Evolutionary conservation across 495 filamentous ascomycete species (phyloP).

Genomic region (Neurospora sp.): DNA sequence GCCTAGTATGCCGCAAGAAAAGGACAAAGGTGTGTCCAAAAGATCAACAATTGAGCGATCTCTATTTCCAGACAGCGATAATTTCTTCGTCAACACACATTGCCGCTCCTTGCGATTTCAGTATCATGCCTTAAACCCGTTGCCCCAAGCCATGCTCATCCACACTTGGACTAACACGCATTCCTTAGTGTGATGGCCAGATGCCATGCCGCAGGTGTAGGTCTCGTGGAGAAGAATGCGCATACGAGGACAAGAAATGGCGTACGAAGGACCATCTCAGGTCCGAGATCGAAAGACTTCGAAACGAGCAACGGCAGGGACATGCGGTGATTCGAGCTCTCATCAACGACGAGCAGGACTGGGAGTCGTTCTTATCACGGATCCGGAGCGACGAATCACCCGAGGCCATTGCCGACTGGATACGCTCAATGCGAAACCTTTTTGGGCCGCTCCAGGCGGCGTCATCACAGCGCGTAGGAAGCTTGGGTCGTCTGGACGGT

Average conservation of each 20-base stretch:
- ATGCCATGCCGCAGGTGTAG: conserved; percentile 19
- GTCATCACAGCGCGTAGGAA: not conserved
- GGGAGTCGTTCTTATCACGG: conserved; percentile 12
- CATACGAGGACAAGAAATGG: conserved; percentile 25
- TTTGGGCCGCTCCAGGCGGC: not conserved
- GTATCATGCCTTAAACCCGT: not conserved
- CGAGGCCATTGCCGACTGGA: conserved; percentile 21
- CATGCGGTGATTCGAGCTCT: conserved; percentile 20
- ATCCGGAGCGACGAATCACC: conserved; percentile 19
- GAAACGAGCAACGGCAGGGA: conserved; percentile 17
- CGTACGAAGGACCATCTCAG: conserved; percentile 25
- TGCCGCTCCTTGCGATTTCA: not conserved
- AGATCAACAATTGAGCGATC: not conserved
- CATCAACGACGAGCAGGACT: conserved; percentile 13
- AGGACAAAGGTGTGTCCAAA: conserved; percentile 14
- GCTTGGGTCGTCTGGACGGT: not conserved
- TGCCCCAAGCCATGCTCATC: not conserved
- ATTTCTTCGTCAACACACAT: not conserved
- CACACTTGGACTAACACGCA: conserved; percentile 2
- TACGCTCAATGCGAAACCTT: conserved; percentile 7
- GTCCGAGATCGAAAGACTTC: conserved; percentile 21
- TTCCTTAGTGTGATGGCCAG: conserved; percentile 19
- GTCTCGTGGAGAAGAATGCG: conserved; percentile 21
- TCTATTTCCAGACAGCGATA: not conserved
- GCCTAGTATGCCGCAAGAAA: conserved; percentile 20